Evolutionary conservation across 192 early-diverging fungal genomes (phyloP).

Genomic region (Coemansia sp.): DNA sequence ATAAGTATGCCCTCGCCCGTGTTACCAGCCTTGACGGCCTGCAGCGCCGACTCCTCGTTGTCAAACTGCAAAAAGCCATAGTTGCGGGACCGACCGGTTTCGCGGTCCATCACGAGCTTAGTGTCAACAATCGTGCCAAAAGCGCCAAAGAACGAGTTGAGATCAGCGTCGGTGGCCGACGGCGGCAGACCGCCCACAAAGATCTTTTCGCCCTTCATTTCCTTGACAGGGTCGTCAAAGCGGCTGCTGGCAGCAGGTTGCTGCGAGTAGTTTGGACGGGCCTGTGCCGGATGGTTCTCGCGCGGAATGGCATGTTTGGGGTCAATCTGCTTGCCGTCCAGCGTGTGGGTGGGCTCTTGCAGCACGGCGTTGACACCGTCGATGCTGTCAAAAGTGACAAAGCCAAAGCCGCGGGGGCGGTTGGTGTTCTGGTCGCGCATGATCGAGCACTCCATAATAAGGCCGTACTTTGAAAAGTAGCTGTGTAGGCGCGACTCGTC

Average conservation of each 20-base stretch:
- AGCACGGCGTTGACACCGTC: slow-evolving; percentile 77
- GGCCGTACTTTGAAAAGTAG: slow-evolving; percentile 85
- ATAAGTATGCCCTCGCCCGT: slow-evolving; percentile 35
- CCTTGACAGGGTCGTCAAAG: slow-evolving; percentile 26
- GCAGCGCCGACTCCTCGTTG: slow-evolving; percentile 63
- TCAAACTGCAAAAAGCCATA: slow-evolving; percentile 95
- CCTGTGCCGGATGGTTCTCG: slow-evolving; percentile 23
- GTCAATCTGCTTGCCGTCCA: slow-evolving; percentile 68
- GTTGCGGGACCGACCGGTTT: slow-evolving; percentile 82
- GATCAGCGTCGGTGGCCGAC: slow-evolving; percentile 82
- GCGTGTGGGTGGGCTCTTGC: slow-evolving; percentile 62
- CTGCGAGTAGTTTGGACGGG: slow-evolving; percentile 9
- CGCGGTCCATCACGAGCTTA: slow-evolving; percentile 80
- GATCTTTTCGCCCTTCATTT: slow-evolving; percentile 66
- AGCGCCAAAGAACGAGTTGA: slow-evolving; percentile 76
- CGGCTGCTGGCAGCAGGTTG: neutral
- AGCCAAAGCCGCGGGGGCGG: slow-evolving; percentile 91
- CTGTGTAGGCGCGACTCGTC: slow-evolving; percentile 81
- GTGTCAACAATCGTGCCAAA: slow-evolving; percentile 86
- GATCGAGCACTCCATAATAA: slow-evolving; percentile 78
- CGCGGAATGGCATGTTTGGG: slow-evolving; percentile 55
- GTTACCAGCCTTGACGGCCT: slow-evolving; percentile 44
- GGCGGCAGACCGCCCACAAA: slow-evolving; percentile 89
- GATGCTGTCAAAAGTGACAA: slow-evolving; percentile 84
- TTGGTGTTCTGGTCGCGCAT: slow-evolving; percentile 85